Percentiles rank a stretch among this genome's conserved stretches.
These are phyloP conservation scores for Cordyceps fumosorosea DNA, from an alignment of 2,329 filamentous ascomycete species.

Conservation along the genomic window DNA sequence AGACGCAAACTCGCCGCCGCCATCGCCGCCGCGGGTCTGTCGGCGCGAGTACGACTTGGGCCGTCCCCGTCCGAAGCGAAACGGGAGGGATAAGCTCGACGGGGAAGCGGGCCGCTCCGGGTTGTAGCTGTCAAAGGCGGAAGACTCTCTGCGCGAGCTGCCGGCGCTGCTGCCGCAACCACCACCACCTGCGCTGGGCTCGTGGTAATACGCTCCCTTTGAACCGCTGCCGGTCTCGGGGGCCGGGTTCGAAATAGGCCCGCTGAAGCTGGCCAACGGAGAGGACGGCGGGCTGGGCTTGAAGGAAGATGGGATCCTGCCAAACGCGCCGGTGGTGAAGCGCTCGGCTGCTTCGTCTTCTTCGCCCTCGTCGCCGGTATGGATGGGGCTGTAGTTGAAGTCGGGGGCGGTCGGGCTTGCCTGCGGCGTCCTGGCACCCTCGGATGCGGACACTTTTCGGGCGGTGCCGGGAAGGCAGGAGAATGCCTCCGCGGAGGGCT, in stretches of 20 bases:
- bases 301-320: neutral
- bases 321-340: constrained; percentile 7
- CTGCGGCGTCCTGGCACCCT: neutral
- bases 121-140: neutral
- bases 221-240: neutral
- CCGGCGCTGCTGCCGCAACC: neutral
- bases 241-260: neutral
- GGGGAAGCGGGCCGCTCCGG: neutral
- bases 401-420: neutral
- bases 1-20: neutral
- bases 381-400: too few relatives aligned
- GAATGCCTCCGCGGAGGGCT: neutral
- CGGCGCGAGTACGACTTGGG: neutral
- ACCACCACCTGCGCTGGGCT: neutral
- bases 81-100: neutral
- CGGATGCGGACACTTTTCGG: neutral
- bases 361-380: too few relatives aligned
- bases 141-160: neutral
- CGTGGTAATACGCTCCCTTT: neutral
- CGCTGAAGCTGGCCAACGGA: constrained; percentile 5
- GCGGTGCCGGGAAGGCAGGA: neutral
- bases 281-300: neutral
- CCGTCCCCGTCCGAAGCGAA: neutral
- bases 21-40: neutral
- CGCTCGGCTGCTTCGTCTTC: neutral